These are phyloP conservation scores for Malus sylvestris DNA, from an alignment of 306 rosid species.

Conservation along the genomic window DNA sequence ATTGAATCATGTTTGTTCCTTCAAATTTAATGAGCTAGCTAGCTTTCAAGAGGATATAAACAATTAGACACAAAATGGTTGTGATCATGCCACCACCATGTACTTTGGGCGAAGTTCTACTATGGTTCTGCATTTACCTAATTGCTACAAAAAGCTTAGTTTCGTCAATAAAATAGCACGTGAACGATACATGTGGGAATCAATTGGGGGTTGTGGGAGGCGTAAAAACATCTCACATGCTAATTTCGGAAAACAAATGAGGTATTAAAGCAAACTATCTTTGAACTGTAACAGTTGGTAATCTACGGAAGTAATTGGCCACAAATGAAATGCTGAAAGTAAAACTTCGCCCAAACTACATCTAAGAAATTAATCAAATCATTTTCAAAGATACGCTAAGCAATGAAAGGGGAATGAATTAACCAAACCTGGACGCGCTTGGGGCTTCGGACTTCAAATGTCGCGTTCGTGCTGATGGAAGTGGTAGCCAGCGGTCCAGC, in stretches of 20 bases:
- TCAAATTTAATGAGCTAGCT: not conserved
- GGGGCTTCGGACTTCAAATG: constrained; percentile 80
- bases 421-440: constrained; percentile 65
- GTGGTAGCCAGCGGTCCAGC: constrained; percentile 75
- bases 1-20: not conserved
- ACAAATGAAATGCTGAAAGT: no score
- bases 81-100: not conserved
- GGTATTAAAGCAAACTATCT: no score
- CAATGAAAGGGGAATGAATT: not conserved
- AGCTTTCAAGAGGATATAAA: not conserved
- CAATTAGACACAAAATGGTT: not conserved
- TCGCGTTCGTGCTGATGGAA: constrained; percentile 79
- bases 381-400: not conserved
- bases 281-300: no score
- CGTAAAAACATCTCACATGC: no score
- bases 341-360: no score
- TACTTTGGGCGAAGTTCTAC: no score
- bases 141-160: no score
- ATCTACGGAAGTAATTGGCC: not conserved
- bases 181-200: no score
- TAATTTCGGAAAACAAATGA: no score
- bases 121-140: no score
- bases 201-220: no score
- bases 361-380: not conserved
- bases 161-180: no score